A percentile compares a stretch with the other conserved stretches of the same genome.
Evolutionary conservation across 192 early-diverging fungal species (phyloP).

Genomic region (Rhizophagus sp.): DNA sequence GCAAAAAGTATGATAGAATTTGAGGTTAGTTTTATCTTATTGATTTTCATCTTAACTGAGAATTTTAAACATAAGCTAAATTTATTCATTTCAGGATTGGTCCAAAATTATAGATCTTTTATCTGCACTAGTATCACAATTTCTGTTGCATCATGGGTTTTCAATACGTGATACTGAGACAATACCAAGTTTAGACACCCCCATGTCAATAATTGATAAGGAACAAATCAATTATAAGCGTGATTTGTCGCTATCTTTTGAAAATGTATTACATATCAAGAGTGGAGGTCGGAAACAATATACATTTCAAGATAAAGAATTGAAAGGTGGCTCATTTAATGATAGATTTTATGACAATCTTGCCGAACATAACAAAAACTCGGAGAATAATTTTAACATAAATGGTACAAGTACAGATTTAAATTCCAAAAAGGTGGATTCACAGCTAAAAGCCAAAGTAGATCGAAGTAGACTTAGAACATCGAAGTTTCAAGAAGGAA

Average conservation of each 20-base stretch:
- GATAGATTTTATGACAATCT: neutral
- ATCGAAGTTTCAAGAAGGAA: neutral
- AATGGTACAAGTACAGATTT: neutral
- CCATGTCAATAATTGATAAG: neutral
- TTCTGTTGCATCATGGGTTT: slow-evolving; percentile 35
- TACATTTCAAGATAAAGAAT: slow-evolving; percentile 25
- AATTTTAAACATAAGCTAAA: neutral
- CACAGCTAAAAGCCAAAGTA: neutral
- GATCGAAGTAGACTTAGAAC: slow-evolving; percentile 22
- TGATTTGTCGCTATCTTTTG: slow-evolving; percentile 19
- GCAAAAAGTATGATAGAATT: slow-evolving; percentile 56
- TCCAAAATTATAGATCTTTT: slow-evolving; percentile 28
- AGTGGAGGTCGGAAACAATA: slow-evolving; percentile 19
- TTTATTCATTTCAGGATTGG: slow-evolving; percentile 28
- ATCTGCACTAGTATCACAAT: slow-evolving; percentile 30
- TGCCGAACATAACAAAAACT: neutral
- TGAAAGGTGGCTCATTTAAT: neutral
- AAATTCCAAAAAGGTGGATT: neutral
- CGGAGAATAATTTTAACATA: neutral
- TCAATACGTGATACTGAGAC: neutral
- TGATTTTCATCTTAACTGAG: neutral
- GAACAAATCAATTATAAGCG: neutral
- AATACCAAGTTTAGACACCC: neutral
- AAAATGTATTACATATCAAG: slow-evolving; percentile 30
- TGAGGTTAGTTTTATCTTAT: slow-evolving; percentile 35